Evolutionary conservation across 2,329 filamentous ascomycete genomes (phyloP).

Genomic region (Aureobasidium pullulans): DNA sequence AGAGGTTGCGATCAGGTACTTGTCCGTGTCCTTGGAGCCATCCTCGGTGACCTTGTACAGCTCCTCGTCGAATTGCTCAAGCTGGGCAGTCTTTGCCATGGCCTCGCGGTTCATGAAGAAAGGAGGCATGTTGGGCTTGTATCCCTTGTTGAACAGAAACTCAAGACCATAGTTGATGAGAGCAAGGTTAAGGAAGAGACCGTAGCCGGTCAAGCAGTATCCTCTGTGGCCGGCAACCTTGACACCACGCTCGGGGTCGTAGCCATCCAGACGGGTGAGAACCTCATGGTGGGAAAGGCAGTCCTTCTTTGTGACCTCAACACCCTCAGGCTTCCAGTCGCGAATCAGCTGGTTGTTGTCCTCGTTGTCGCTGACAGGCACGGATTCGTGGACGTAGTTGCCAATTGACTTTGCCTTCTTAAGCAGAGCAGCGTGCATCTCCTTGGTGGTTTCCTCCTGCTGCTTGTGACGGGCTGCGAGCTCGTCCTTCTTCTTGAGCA

Average conservation of each 20-base stretch:
- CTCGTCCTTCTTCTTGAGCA: slow-evolving; percentile 69
- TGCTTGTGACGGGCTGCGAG: slow-evolving; percentile 77
- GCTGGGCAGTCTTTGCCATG: slow-evolving; percentile 97
- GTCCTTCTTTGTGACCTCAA: slow-evolving; percentile 65
- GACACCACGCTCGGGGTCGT: slow-evolving; percentile 84
- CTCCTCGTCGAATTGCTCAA: slow-evolving; percentile 96
- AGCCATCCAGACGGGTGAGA: slow-evolving; percentile 77
- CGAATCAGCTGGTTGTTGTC: slow-evolving; percentile 70
- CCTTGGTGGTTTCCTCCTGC: slow-evolving; percentile 62
- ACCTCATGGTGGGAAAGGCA: slow-evolving; percentile 92
- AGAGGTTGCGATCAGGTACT: slow-evolving; percentile 74
- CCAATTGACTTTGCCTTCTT: slow-evolving; percentile 78
- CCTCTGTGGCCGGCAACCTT: slow-evolving; percentile 93
- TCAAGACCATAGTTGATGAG: slow-evolving; percentile 92
- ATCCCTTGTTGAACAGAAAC: slow-evolving; percentile 70
- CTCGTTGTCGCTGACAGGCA: slow-evolving; percentile 77
- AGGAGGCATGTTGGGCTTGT: slow-evolving; percentile 58
- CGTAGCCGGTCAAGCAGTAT: slow-evolving; percentile 86
- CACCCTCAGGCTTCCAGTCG: slow-evolving; percentile 69
- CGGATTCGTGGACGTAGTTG: slow-evolving; percentile 84
- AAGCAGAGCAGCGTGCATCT: slow-evolving; percentile 68
- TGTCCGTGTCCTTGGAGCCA: slow-evolving; percentile 74
- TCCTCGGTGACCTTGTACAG: slow-evolving; percentile 89
- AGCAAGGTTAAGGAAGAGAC: slow-evolving; percentile 85
- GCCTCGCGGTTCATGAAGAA: slow-evolving; percentile 92